These are phyloP conservation scores for Sporothrix protearum DNA, from an alignment of 2,329 filamentous ascomycete genomes.

Conservation along the genomic window DNA sequence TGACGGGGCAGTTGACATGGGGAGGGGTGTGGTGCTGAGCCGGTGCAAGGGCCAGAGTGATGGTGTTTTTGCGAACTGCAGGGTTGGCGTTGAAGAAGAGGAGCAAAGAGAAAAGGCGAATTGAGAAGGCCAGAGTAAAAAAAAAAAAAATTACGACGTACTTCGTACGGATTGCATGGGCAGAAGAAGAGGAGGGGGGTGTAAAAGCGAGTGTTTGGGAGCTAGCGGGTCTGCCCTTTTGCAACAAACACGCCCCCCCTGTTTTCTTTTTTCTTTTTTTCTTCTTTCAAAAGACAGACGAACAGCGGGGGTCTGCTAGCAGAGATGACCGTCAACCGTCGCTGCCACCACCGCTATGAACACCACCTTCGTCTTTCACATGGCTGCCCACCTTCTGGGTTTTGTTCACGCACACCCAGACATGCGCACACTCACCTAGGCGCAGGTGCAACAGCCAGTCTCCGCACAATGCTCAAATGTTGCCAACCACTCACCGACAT, in stretches of 20 bases:
- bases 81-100: slow-evolving; percentile 35
- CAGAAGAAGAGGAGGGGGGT: slow-evolving; percentile 34
- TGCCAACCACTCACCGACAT: slow-evolving; percentile 2
- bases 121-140: not conserved
- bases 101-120: slow-evolving; percentile 21
- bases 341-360: not conserved
- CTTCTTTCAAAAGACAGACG: not conserved
- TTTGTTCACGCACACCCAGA: not conserved
- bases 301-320: too few species aligned
- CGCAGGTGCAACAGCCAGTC: slow-evolving; percentile 1
- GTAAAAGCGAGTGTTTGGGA: slow-evolving; percentile 24
- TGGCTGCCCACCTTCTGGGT: not conserved
- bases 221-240: slow-evolving; percentile 14
- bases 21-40: slow-evolving; percentile 21
- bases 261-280: not conserved
- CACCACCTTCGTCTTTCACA: not conserved
- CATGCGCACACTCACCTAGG: not conserved
- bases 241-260: not conserved
- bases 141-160: not conserved
- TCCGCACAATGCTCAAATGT: not conserved
- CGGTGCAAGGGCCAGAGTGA: slow-evolving; percentile 40
- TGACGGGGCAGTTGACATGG: slow-evolving; percentile 44
- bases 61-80: slow-evolving; percentile 31
- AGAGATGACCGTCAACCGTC: not conserved
- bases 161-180: too few species aligned